Evolutionary conservation across 306 rosid species (phyloP), one percentile per base, ranked within the genome.

Genomic region (Inga laurina): DNA sequence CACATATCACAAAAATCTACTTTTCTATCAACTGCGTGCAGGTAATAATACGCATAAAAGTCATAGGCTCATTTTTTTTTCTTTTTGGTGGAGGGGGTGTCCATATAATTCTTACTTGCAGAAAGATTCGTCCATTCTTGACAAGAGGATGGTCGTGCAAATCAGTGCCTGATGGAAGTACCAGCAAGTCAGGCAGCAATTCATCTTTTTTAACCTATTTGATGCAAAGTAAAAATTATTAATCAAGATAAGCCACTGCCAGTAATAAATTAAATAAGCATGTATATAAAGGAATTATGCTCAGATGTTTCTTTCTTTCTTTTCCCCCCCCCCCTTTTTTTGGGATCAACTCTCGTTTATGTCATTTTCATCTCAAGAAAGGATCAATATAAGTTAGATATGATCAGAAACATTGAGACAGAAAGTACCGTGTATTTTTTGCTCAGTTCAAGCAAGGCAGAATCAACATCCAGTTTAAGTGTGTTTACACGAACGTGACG

Each of bases 401-500:
- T 21, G 32, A 75, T 82, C 51, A 79, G 37, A 67, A 61, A 76
- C 44, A 48, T 21, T 3, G n/a, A 27, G 69, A 51, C 4, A 54
- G 77, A 75, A 87, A 64, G 21, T 90, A 93, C 98, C 90, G 49
- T 43, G 85, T 87, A 91, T 64, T 80, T 83, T 82, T 84, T 84
- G 88, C 78, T 88, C 71, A 96, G 86, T 82, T 91, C 97, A 15
- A 72, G 88, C 22, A 89, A 44, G 79, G 95, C 97, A 64, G 93
- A 84, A 56, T 86, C 88, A 78, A 90, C 95, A 87, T 91, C 91
- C 27, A 96, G 67, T 83, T 94, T 92, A 87, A 94, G 92, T 22
- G 99, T 88, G 85, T 94, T 94, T 32, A 94, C 97, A n/a, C 97
- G 97, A 86, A 94, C 96, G 86, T 85, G 85, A 65, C 99, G 94